Percentiles rank a stretch among this genome's conserved stretches.
Conservation (phyloP, 2,329 filamentous ascomycete species). For the Zelopaecilomyces penicillatus region DNA sequence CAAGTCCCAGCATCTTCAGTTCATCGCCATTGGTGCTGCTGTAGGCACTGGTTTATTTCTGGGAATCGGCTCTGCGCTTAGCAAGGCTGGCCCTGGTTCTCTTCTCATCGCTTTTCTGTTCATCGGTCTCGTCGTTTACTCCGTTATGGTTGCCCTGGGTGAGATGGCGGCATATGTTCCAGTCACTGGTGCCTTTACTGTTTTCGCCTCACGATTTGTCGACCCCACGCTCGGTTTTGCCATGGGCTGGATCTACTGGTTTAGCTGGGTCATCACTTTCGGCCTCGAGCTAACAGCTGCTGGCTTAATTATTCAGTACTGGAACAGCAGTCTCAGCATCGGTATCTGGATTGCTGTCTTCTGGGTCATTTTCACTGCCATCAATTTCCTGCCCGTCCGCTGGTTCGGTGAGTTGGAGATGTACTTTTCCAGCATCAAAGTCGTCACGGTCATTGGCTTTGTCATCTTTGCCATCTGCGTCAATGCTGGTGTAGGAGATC, state of each 20-base stretch:
- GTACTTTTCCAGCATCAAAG: slow-evolving; percentile 70
- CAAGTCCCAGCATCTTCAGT: slow-evolving; percentile 35
- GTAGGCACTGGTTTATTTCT: slow-evolving; percentile 69
- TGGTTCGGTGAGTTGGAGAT: slow-evolving; percentile 74
- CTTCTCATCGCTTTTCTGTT: slow-evolving; percentile 61
- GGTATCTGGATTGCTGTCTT: slow-evolving; percentile 68
- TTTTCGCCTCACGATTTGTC: slow-evolving; percentile 68
- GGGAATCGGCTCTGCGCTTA: slow-evolving; percentile 54
- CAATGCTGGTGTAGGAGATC: slow-evolving; percentile 59
- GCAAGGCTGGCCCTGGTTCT: slow-evolving; percentile 56
- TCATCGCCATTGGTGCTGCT: slow-evolving; percentile 49
- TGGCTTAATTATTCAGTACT: slow-evolving; percentile 69
- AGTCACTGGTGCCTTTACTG: slow-evolving; percentile 66
- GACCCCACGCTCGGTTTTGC: slow-evolving; percentile 65
- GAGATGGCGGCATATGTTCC: slow-evolving; percentile 76
- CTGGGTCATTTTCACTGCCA: slow-evolving; percentile 58
- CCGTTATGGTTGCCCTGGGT: slow-evolving; percentile 61
- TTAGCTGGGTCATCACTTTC: slow-evolving; percentile 65
- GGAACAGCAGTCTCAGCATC: slow-evolving; percentile 53
- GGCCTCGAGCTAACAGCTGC: slow-evolving; percentile 66
- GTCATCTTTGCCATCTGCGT: slow-evolving; percentile 69
- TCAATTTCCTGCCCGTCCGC: slow-evolving; percentile 64
- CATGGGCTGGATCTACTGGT: slow-evolving; percentile 81
- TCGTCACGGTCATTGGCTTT: slow-evolving; percentile 65
- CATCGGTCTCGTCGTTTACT: slow-evolving; percentile 64